Percentiles rank a stretch among this genome's conserved stretches.
Conservation (phyloP, 768 basidiomycete species). For the Vishniacozyma victoriae region DNA sequence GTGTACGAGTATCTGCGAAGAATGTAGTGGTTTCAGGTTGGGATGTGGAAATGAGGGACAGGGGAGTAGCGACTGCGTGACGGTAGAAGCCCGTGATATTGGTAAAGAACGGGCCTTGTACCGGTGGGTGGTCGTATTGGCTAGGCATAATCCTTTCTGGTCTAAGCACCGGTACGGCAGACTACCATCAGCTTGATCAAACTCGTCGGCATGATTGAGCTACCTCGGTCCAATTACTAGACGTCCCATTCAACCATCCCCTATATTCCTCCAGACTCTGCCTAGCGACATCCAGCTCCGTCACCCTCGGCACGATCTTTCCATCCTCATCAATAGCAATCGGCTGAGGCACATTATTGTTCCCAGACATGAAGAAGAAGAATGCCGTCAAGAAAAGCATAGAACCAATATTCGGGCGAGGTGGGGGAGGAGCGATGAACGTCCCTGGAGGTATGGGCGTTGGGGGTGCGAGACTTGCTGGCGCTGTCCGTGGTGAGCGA, state of each 20-base stretch:
- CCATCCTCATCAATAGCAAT: constrained; percentile 31
- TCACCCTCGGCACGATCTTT: constrained; percentile 20
- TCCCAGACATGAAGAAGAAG: constrained; percentile 45
- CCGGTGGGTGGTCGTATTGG: constrained; percentile 11
- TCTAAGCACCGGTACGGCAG: constrained; percentile 12
- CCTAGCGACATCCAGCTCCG: constrained; percentile 29
- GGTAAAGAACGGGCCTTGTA: constrained; percentile 11
- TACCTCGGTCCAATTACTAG: constrained; percentile 36
- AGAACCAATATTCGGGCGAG: constrained; percentile 30
- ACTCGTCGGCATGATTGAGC: not conserved
- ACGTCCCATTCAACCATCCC: constrained; percentile 26
- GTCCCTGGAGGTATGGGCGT: constrained; percentile 8
- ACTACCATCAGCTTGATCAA: constrained; percentile 8
- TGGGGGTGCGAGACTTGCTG: not conserved
- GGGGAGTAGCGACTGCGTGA: constrained; percentile 20
- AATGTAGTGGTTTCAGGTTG: constrained; percentile 6
- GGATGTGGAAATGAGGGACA: constrained; percentile 6
- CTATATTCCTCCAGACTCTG: constrained; percentile 24
- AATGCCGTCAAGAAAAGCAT: constrained; percentile 45
- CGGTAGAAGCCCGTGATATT: constrained; percentile 46
- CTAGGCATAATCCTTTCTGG: constrained; percentile 24
- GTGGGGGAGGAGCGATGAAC: constrained; percentile 11
- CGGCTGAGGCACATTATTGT: constrained; percentile 17
- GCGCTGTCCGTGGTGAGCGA: not conserved
- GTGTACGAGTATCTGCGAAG: constrained; percentile 10